Evolutionary conservation across 78 protist species (phyloP).

Genomic region (Dictyostelium capitatum): DNA sequence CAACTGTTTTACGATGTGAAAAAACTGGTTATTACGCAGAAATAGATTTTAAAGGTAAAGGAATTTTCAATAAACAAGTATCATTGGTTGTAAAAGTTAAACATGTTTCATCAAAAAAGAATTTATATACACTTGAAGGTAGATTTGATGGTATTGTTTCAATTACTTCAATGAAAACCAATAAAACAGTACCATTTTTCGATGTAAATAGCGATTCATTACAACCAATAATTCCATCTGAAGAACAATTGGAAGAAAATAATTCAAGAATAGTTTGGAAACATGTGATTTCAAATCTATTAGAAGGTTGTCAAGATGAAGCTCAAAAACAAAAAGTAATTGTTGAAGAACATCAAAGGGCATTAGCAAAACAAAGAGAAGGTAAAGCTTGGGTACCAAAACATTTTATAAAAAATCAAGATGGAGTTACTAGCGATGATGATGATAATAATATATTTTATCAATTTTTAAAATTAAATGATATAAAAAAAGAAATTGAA

Average conservation of each 20-base stretch:
- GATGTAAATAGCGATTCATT: not conserved
- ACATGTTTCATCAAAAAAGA: conserved; percentile 46
- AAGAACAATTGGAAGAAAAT: conserved; percentile 22
- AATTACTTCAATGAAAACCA: conserved; percentile 26
- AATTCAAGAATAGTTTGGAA: conserved; percentile 64
- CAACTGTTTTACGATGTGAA: conserved; percentile 32
- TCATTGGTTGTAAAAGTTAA: conserved; percentile 43
- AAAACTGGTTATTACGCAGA: conserved; percentile 54
- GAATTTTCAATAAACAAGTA: conserved; percentile 34
- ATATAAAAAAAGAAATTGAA: not conserved
- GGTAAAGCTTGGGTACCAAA: conserved; percentile 41
- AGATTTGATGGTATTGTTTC: conserved; percentile 52
- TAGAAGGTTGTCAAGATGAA: conserved; percentile 35
- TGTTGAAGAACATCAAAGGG: conserved; percentile 68
- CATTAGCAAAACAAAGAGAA: conserved; percentile 49
- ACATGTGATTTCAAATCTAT: conserved; percentile 35
- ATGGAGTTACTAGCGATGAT: not conserved
- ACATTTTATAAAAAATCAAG: conserved; percentile 7
- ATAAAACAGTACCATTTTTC: conserved; percentile 28
- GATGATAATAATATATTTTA: not conserved
- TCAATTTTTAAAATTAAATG: not conserved
- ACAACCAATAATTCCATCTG: conserved; percentile 1
- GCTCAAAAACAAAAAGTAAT: conserved; percentile 54
- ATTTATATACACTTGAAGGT: conserved; percentile 60
- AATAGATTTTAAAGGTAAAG: conserved; percentile 72